A percentile compares a stretch with the other conserved stretches of the same genome.
These are phyloP conservation scores for Chlorella sorokiniana DNA, from an alignment of 139 green algal species.

Conservation along the genomic window DNA sequence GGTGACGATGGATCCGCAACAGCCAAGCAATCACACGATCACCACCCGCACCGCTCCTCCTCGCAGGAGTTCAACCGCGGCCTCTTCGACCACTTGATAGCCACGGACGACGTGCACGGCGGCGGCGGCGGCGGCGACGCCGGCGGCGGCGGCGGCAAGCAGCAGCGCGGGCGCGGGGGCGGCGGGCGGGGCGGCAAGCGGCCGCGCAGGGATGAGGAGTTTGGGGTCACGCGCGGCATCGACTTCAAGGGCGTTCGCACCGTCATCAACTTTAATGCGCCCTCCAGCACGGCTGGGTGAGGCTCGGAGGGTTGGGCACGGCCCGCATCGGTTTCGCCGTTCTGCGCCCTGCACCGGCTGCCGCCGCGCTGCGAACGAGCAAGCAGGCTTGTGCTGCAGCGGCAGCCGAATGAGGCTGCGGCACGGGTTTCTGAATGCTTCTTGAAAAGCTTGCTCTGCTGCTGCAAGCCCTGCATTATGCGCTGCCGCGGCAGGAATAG, in stretches of 20 bases:
- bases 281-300: conserved; percentile 50
- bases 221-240: conserved; percentile 94
- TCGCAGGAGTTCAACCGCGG: conserved; percentile 85
- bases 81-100: conserved; percentile 94
- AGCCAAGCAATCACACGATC: too few species aligned
- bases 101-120: conserved; percentile 77
- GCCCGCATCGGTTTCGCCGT: too few species aligned
- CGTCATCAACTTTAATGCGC: conserved; percentile 89
- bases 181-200: background rate
- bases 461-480: background rate
- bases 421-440: too few species aligned
- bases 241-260: conserved; percentile 97
- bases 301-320: background rate
- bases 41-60: background rate
- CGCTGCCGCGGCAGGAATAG: too few species aligned
- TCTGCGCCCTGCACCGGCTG: too few species aligned
- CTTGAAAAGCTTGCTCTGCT: background rate
- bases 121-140: background rate
- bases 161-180: conserved; percentile 7
- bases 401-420: too few species aligned
- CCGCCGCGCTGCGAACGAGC: too few species aligned
- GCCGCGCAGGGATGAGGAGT: conserved; percentile 83
- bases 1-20: too few species aligned
- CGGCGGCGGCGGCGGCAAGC: background rate
- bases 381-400: too few species aligned